Conservation (phyloP, 2,329 filamentous ascomycete species). For the Fusarium pseudonygamai region DNA sequence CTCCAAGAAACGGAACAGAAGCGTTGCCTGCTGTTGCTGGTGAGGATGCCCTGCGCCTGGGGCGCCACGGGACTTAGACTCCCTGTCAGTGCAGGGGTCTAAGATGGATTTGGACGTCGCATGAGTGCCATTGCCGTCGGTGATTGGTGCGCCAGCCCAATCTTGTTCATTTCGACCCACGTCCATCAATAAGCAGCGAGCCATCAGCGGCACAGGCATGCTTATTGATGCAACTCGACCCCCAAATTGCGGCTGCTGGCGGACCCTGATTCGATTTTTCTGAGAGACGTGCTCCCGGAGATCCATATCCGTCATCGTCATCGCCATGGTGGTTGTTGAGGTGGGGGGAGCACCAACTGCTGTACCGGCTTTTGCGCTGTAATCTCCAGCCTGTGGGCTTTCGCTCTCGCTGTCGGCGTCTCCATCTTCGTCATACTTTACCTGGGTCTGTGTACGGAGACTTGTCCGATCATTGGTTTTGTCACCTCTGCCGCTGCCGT, state of each 20-base stretch:
- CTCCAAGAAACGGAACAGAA: conserved; percentile 30
- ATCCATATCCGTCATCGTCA: conserved; percentile 38
- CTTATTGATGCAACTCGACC: conserved; percentile 37
- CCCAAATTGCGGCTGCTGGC: conserved; percentile 39
- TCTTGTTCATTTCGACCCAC: conserved; percentile 31
- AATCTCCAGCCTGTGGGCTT: conserved; percentile 18
- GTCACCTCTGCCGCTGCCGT: conserved; percentile 1
- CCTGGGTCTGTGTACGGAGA: conserved; percentile 12
- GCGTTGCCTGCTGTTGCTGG: conserved; percentile 15
- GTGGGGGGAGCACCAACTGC: conserved; percentile 23
- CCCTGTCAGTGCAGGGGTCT: conserved; percentile 30
- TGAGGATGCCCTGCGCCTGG: conserved; percentile 22
- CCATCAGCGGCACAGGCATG: conserved; percentile 26
- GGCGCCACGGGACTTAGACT: conserved; percentile 22
- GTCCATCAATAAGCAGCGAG: conserved; percentile 34
- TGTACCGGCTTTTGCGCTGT: conserved; percentile 21
- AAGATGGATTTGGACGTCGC: conserved; percentile 31
- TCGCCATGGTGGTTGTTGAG: conserved; percentile 14
- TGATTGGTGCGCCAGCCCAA: conserved; percentile 42
- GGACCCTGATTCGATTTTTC: conserved; percentile 31
- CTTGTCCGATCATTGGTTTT: conserved; percentile 19
- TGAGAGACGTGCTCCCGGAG: conserved; percentile 25
- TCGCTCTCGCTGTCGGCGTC: not conserved
- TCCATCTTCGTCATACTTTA: conserved; percentile 12
- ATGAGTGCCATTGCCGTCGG: conserved; percentile 24